Base-by-base conservation (phyloP, 2,329 filamentous ascomycete genomes). In the Stylonectria norvegica region DNA sequence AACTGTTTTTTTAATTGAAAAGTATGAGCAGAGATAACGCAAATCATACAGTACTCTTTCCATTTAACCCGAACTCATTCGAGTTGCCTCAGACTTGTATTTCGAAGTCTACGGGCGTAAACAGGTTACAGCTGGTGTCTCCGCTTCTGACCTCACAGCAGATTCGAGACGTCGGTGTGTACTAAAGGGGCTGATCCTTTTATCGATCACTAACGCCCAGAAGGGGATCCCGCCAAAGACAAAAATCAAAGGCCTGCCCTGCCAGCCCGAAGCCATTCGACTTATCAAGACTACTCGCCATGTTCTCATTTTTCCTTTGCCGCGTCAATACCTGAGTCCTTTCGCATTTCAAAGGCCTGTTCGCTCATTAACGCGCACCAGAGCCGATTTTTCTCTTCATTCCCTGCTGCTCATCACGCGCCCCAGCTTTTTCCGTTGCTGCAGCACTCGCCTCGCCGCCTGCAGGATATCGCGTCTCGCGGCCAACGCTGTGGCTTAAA, bases 91-190 rank as follows among this genome's bases (percentile, higher is more conserved):
- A n/a, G n/a, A n/a, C n/a, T n/a, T n/a, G n/a, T n/a, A n/a, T n/a
- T n/a, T n/a, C n/a, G n/a, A n/a, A n/a, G n/a, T n/a, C n/a, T n/a
- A n/a, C n/a, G n/a, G n/a, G n/a, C n/a, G n/a, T n/a, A n/a, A n/a
- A n/a, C n/a, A n/a, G n/a, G n/a, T n/a, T n/a, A n/a, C n/a, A 9
- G 14, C 6, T 15, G 6, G 5, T 20, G 17, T 20, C 14, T 39
- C 41, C 22, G 33, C 44, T 20, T 56, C 47, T 28, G 20, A 7
- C 17, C 17, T 33, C 41, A 40, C 39, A 32, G 34, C 45, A 42
- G 20, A 45, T 45, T 45, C 28, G 16, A 34, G 51, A 35, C 45
- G 42, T 44, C 54, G 54, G 54, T 57, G 50, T 56, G 53, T 42
- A 54, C 22, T 19, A 54, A 52, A 52, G 39, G 38, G 17, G 37